Evolutionary conservation across 441 rosid genomes (phyloP), one percentile per base, ranked within the genome.

Genomic region (Cnidoscolus chayamansa): DNA sequence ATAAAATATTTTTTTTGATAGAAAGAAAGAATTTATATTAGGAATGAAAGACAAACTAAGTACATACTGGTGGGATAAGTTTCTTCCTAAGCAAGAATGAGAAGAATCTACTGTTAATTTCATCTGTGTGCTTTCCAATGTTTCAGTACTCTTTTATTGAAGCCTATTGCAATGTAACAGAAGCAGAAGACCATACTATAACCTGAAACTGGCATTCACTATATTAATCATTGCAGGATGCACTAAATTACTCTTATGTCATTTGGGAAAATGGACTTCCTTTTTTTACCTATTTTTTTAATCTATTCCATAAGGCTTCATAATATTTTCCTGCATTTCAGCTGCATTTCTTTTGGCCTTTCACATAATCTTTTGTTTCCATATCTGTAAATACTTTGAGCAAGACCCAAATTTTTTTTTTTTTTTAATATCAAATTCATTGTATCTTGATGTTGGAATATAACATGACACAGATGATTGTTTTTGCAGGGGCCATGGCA

Each of bases 401-500:
- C 7, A 6, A 31, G 35, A 40, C 74, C 62, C 12, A 56, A 50
- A 49, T 56, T 49, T 49, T 12, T 10, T 3, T 35, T 59, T 19
- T 13, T 47, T 56, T 9, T 19, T 55, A 47, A 16, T 35, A 53
- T 54, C 10, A 67, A 49, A 65, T 49, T 30, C 50, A 12, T 67
- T 67, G 58, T 20, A 40, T 30, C 20, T 20, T 7, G 0, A 9
- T 43, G 64, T 7, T 20, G 43, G 32, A 35, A 17, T 47, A 16
- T 32, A 16, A 31, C 59, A 74, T 60, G n/a, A 10, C 4, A 10
- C 67, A 58, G 50, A 61, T 66, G 32, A 31, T 15, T 53, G 16
- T 77, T 43, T 74, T 65, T 50, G 16, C 61, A 95, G 99, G 99
- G 65, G 99, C 97, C 74, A 82, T 93, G 93, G 88, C 98, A 50